These are phyloP conservation scores for Penicillium flavigenum DNA, from an alignment of 495 filamentous ascomycete genomes.

Conservation along the genomic window DNA sequence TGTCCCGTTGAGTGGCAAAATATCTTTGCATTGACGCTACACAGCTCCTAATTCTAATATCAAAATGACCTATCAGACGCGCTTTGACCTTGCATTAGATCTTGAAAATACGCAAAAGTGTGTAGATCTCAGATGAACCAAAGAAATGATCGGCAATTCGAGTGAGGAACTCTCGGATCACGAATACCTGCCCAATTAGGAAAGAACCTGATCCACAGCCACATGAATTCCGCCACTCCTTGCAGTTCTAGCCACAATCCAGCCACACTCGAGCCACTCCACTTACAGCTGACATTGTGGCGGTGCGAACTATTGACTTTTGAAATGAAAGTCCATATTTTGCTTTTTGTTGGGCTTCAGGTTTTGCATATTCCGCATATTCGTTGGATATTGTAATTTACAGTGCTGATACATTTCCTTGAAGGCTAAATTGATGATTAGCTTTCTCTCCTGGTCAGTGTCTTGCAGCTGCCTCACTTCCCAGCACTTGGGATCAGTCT, in stretches of 20 bases:
- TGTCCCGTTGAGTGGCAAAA: not conserved
- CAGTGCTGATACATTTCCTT: not conserved
- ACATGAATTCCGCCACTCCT: conserved; percentile 30
- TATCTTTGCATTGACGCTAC: not conserved
- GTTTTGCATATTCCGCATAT: not conserved
- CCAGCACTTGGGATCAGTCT: not conserved
- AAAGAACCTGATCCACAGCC: conserved; percentile 21
- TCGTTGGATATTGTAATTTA: not conserved
- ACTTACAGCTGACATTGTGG: conserved; percentile 21
- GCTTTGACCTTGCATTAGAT: not conserved
- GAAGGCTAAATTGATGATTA: not conserved
- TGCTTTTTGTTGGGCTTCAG: conserved; percentile 17
- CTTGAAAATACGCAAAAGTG: not conserved
- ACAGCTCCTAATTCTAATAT: not conserved
- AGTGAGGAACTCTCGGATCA: conserved; percentile 3
- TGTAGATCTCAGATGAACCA: not conserved
- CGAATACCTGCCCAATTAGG: conserved; percentile 16
- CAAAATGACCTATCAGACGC: conserved; percentile 20
- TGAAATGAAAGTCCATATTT: not conserved
- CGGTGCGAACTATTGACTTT: conserved; percentile 23
- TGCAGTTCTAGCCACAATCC: conserved; percentile 21
- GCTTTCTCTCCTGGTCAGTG: not conserved
- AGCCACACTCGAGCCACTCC: conserved; percentile 18
- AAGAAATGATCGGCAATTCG: not conserved
- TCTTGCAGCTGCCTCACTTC: not conserved